Conservation (phyloP, 495 filamentous ascomycete genomes). For the Daldinia caldariorum region DNA sequence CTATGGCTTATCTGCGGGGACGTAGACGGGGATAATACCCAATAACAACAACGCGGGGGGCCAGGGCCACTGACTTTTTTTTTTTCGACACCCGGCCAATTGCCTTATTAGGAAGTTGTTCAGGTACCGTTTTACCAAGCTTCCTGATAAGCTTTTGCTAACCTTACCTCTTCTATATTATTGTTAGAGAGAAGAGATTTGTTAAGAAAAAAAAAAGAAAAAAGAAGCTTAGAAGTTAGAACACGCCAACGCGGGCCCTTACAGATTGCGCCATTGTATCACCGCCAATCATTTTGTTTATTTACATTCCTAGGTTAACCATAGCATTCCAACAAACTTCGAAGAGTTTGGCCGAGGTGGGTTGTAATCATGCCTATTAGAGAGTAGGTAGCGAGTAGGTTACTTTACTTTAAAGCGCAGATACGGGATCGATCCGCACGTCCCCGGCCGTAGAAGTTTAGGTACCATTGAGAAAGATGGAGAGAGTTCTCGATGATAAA, state of each 20-base stretch:
- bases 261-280: too few species aligned
- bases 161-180: background rate
- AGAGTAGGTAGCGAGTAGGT: background rate
- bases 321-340: too few species aligned
- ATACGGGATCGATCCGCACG: constrained; percentile 12
- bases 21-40: constrained; percentile 17
- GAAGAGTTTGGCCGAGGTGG: background rate
- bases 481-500: constrained; percentile 4
- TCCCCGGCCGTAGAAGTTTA: constrained; percentile 7
- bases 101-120: constrained; percentile 35
- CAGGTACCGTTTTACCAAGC: constrained; percentile 20
- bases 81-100: background rate
- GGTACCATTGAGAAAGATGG: background rate
- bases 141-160: background rate
- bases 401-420: background rate
- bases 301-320: too few species aligned
- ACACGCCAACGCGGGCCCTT: too few species aligned
- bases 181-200: too few species aligned
- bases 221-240: too few species aligned
- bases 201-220: too few species aligned
- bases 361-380: background rate
- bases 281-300: too few species aligned
- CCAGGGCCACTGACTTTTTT: constrained; percentile 9
- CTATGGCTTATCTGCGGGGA: constrained; percentile 35
- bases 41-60: constrained; percentile 15